Percentiles rank a stretch among this genome's conserved stretches.
Conservation (phyloP, 1,284 basidiomycete genomes). For the Cryptococcus amylolentus region DNA sequence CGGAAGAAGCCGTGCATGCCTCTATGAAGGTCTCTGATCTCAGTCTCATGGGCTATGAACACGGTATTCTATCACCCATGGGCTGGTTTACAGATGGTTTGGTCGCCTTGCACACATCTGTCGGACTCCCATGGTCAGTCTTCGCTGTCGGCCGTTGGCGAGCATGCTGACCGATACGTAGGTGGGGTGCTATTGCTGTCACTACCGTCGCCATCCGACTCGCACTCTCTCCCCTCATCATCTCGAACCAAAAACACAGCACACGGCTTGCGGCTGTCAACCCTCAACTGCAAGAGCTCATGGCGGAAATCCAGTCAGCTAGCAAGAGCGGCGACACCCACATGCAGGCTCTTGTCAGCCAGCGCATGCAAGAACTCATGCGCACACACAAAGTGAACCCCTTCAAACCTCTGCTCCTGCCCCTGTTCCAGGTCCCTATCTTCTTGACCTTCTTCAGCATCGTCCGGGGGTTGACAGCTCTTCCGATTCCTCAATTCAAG, state of each 20-base stretch:
- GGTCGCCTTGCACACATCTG: constrained; percentile 68
- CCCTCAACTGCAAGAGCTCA: constrained; percentile 59
- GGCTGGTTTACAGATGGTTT: constrained; percentile 64
- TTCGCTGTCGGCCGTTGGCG: background rate
- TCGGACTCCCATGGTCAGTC: constrained; percentile 68
- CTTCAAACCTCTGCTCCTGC: constrained; percentile 58
- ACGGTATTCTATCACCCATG: constrained; percentile 56
- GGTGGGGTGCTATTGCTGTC: constrained; percentile 72
- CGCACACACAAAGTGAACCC: constrained; percentile 68
- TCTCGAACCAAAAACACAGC: constrained; percentile 64
- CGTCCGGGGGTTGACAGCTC: constrained; percentile 65
- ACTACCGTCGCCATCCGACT: constrained; percentile 68
- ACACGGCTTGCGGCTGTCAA: constrained; percentile 66
- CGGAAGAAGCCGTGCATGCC: constrained; percentile 46
- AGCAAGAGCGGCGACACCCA: constrained; percentile 56
- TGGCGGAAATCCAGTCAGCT: constrained; percentile 55
- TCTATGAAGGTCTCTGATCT: constrained; percentile 72
- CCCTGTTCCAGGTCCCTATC: constrained; percentile 71
- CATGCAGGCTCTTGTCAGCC: constrained; percentile 57
- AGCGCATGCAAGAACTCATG: constrained; percentile 64
- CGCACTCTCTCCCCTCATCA: constrained; percentile 65
- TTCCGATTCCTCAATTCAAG: constrained; percentile 69
- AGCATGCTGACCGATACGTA: constrained; percentile 2
- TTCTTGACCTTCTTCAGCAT: constrained; percentile 85
- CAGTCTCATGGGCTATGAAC: constrained; percentile 66